Evolutionary conservation across 192 early-diverging fungal genomes (phyloP).

Genomic region (Gaertneriomyces semiglobifer): DNA sequence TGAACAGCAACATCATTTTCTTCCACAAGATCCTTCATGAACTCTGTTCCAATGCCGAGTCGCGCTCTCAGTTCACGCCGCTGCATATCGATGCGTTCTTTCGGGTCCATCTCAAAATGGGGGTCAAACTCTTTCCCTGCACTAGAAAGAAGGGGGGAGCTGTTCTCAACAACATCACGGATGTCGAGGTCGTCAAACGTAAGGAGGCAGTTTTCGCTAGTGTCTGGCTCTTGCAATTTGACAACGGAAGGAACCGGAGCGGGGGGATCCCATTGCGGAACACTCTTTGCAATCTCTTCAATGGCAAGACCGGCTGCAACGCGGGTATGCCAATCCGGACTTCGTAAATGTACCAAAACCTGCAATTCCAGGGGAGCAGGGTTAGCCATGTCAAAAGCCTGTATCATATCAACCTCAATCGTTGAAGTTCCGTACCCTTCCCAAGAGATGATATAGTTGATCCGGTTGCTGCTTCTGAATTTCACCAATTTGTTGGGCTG

Average conservation of each 20-base stretch:
- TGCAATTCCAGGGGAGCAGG: slow-evolving; percentile 20
- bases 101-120: slow-evolving; percentile 70
- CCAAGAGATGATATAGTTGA: slow-evolving; percentile 85
- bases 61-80: slow-evolving; percentile 77
- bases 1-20: slow-evolving; percentile 65
- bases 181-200: slow-evolving; percentile 83
- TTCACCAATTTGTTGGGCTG: slow-evolving; percentile 92
- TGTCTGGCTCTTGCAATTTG: slow-evolving; percentile 2
- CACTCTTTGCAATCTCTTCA: slow-evolving; percentile 85
- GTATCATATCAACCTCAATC: slow-evolving; percentile 32
- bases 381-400: slow-evolving; percentile 27
- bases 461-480: slow-evolving; percentile 91
- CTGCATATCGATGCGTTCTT: slow-evolving; percentile 77
- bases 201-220: slow-evolving; percentile 17
- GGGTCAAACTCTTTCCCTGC: slow-evolving; percentile 92
- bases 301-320: slow-evolving; percentile 89
- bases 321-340: slow-evolving; percentile 92
- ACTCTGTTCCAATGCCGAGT: slow-evolving; percentile 82
- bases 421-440: slow-evolving; percentile 45
- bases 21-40: slow-evolving; percentile 85
- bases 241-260: slow-evolving; percentile 5
- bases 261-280: slow-evolving; percentile 71
- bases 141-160: slow-evolving; percentile 73
- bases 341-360: slow-evolving; percentile 82
- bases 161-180: slow-evolving; percentile 71